A percentile compares a stretch with the other conserved stretches of the same genome.
phyloP scores from a whole-genome alignment of 306 rosid genomes.

The Rosa lucieae region DNA sequence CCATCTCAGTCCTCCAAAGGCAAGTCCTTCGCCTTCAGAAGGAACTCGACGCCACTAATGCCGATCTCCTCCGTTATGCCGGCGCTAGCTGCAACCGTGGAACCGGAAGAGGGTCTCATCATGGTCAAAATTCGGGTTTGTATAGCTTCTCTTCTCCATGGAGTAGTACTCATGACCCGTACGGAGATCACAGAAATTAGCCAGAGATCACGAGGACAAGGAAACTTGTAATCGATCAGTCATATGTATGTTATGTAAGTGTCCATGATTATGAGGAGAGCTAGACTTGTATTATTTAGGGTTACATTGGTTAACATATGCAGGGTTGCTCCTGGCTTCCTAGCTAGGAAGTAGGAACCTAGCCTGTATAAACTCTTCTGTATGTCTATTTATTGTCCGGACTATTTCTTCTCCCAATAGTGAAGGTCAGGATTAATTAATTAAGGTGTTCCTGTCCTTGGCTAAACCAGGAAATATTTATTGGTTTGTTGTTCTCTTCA shows the following conservation, averaged over 20 bases:
- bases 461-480: not conserved
- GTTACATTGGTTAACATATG: not conserved
- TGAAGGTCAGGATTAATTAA: not conserved
- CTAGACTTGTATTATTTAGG: not conserved
- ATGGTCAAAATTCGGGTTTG: not conserved
- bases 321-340: not conserved
- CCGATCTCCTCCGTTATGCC: conserved; percentile 62
- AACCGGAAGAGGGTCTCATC: conserved; percentile 4
- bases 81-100: conserved; percentile 35
- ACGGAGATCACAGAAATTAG: not conserved
- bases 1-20: conserved; percentile 76
- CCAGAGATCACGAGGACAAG: not conserved
- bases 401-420: not conserved
- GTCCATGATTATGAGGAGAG: not conserved
- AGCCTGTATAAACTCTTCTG: not conserved
- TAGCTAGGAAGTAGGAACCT: not conserved
- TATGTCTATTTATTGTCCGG: not conserved
- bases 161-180: not conserved
- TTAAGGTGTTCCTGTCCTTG: not conserved
- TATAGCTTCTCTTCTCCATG: not conserved
- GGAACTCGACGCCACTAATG: conserved; percentile 81
- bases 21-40: conserved; percentile 78
- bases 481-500: not conserved
- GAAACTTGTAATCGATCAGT: not conserved
- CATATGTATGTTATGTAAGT: not conserved